phyloP scores from a whole-genome alignment of 371 early-diverging fungal genomes.

The Actinomortierella wolfii region DNA sequence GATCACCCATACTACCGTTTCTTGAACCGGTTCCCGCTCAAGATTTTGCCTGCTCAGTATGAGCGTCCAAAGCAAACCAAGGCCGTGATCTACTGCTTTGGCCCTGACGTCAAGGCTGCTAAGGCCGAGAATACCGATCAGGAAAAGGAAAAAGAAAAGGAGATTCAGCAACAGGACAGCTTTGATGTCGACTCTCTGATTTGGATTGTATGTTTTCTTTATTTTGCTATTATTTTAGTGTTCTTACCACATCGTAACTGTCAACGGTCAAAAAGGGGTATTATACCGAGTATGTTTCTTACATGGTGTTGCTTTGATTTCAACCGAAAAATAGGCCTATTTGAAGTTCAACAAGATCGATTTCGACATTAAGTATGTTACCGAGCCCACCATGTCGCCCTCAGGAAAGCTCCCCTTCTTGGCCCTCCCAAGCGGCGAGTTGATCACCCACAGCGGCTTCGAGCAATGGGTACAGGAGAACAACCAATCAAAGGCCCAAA shows the following conservation, averaged over 20 bases:
- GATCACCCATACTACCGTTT: constrained; percentile 31
- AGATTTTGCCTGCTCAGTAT: constrained; percentile 32
- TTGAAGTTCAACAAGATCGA: constrained; percentile 41
- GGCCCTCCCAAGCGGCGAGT: constrained; percentile 27
- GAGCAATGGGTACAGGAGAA: constrained; percentile 36
- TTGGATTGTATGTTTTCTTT: constrained; percentile 31
- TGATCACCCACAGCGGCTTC: constrained; percentile 30
- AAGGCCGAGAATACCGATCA: not conserved
- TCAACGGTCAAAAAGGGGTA: no score
- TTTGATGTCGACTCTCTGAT: constrained; percentile 46
- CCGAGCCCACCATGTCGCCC: constrained; percentile 43
- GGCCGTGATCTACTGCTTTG: constrained; percentile 31
- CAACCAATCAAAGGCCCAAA: not conserved
- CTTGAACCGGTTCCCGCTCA: constrained; percentile 38
- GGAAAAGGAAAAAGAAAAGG: constrained; percentile 3
- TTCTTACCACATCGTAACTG: no score
- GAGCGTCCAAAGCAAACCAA: constrained; percentile 24
- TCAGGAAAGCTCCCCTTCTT: constrained; percentile 42
- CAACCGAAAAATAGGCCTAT: no score
- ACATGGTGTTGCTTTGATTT: no score
- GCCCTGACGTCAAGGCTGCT: constrained; percentile 17
- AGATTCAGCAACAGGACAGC: constrained; percentile 16
- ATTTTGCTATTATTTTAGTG: no score
- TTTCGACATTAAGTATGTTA: constrained; percentile 30
- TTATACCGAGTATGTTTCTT: no score